Evolutionary conservation across 441 rosid genomes (phyloP).

Genomic region (Croton laevigatus): DNA sequence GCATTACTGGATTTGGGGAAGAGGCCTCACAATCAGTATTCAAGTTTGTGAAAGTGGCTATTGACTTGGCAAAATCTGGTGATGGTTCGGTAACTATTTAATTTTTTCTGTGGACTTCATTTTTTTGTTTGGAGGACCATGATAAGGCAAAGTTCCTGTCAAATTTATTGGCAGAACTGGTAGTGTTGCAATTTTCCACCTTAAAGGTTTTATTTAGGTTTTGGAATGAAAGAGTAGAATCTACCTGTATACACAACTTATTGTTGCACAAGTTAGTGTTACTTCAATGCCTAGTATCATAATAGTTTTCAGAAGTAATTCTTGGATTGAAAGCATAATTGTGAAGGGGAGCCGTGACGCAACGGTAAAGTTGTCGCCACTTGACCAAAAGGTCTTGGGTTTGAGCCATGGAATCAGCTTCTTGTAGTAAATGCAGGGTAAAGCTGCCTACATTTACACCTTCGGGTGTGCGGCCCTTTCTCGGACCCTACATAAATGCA

Average conservation of each 20-base stretch:
- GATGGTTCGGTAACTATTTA: conserved; percentile 50
- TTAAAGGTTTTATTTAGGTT: background rate
- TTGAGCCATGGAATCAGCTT: too few relatives aligned
- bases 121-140: background rate
- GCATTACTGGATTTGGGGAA: conserved; percentile 73
- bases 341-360: too few relatives aligned
- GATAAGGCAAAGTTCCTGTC: background rate
- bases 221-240: background rate
- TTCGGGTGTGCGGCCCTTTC: too few relatives aligned
- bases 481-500: too few relatives aligned
- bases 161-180: conserved; percentile 3
- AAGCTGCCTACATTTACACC: too few relatives aligned
- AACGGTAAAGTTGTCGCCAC: too few relatives aligned
- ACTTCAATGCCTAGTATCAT: background rate
- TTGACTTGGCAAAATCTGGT: conserved; percentile 61
- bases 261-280: background rate
- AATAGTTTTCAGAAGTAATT: background rate
- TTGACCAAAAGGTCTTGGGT: too few relatives aligned
- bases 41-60: conserved; percentile 57
- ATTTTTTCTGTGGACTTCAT: conserved; percentile 13
- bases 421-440: too few relatives aligned
- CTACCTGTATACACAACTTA: background rate
- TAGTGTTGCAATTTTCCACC: background rate
- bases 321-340: background rate
- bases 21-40: conserved; percentile 50